phyloP scores from a whole-genome alignment of 768 basidiomycete species.

The Termitomyces sp. region DNA sequence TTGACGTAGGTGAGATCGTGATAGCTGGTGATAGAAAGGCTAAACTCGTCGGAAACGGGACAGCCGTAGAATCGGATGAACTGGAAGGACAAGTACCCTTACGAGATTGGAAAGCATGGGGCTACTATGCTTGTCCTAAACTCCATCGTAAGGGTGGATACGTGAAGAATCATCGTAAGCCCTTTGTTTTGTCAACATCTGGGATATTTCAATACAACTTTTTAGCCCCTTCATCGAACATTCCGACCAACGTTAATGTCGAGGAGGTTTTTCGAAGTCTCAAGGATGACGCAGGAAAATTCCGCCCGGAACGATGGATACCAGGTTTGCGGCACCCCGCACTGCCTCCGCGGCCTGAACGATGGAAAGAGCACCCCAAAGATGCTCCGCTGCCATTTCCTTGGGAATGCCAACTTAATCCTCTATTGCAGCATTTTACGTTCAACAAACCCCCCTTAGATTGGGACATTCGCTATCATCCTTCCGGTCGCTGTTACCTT shows the following conservation, averaged over 20 bases:
- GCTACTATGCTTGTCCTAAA: conserved; percentile 48
- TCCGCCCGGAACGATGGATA: conserved; percentile 46
- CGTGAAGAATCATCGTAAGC: conserved; percentile 43
- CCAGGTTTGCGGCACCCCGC: conserved; percentile 43
- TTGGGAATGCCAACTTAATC: conserved; percentile 53
- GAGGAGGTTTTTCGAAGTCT: conserved; percentile 30
- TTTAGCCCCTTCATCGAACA: conserved; percentile 19
- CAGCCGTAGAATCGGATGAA: not conserved
- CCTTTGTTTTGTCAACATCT: not conserved
- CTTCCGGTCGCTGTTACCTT: conserved; percentile 22
- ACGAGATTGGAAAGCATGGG: conserved; percentile 52
- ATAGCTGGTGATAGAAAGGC: too few relatives aligned
- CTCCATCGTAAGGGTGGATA: conserved; percentile 28
- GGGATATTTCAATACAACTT: not conserved
- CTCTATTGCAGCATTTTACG: conserved; percentile 45
- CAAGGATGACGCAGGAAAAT: conserved; percentile 23
- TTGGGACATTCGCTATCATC: conserved; percentile 42
- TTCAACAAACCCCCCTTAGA: conserved; percentile 38
- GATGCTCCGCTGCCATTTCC: conserved; percentile 40
- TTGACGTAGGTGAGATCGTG: not conserved
- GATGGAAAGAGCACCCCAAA: conserved; percentile 40
- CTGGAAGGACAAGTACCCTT: not conserved
- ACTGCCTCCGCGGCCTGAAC: conserved; percentile 45
- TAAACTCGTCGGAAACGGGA: not conserved
- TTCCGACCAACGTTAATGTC: conserved; percentile 22